Evolutionary conservation across 371 early-diverging fungal species (phyloP), one percentile per base, ranked within the genome.

Genomic region (Dichotomocladium elegans): DNA sequence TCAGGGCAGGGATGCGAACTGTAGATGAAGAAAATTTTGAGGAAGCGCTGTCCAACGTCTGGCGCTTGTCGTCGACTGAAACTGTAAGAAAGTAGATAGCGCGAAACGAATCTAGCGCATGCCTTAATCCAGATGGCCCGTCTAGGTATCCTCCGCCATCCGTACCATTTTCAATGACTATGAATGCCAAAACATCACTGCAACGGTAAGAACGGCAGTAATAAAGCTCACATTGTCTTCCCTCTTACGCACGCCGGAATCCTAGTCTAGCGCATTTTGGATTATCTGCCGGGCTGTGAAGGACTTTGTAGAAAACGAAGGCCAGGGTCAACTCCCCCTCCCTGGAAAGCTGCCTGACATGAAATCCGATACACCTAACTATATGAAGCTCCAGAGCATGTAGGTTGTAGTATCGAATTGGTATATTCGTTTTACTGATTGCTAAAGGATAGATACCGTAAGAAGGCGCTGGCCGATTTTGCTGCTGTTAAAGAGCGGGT

Each of bases 311-410:
- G 75, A 71, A 25, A 80, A 88, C 24, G 85, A 87, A 61, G 91
- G 94, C 4, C 58, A 63, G 15, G 88, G 88, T 1, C 72, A 70
- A 29, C 79, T 98, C 27, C 98, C 98, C 0, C 64, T 94, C 7
- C 76, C 89, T 0, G 98, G 96, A 3, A 70, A 79, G 28, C 77
- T 98, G 6, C 96, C 97, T 0, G 98, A 98, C 69, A 96, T 98
- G 97, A 94, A 96, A 64, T 79, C 98, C 0, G 93, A 95, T 60
- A 96, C 97, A 2, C 70, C 72, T 19, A 82, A 87, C 34, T 98
- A 89, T 61, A 85, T 95, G 9, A 61, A 62, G 9, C 69, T 98
- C 46, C 96, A 95, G 64, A 84, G 81, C 43, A 70, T 94, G 87
- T 90, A 83, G 41, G 80, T 33, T 19, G 14, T 3, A 12, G 24